Evolutionary conservation across 805 yeast species (phyloP).

Genomic region (Kuraishia capsulata): DNA sequence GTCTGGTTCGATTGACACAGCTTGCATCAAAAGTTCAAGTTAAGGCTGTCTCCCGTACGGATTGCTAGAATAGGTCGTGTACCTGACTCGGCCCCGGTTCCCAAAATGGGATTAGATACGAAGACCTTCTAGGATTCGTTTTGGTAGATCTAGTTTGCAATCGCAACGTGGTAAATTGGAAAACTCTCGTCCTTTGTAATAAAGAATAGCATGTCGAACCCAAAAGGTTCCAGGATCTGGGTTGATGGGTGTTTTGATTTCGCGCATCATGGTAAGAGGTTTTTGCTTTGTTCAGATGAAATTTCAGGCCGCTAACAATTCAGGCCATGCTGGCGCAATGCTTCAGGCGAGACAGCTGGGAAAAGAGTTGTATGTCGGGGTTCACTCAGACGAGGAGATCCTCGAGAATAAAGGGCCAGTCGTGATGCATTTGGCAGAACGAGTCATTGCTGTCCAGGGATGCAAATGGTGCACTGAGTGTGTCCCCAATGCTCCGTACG

Average conservation of each 20-base stretch:
- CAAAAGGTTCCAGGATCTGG: no score
- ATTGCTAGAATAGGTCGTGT: not conserved
- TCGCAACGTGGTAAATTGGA: no score
- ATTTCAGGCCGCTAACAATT: slow-evolving; percentile 3
- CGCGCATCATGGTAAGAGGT: slow-evolving; percentile 76
- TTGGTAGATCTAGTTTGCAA: no score
- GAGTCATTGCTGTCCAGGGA: slow-evolving; percentile 78
- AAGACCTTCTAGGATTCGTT: no score
- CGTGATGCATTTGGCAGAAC: slow-evolving; percentile 77
- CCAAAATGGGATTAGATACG: no score
- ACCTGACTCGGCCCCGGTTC: no score
- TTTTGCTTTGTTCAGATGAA: not conserved
- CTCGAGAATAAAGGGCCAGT: slow-evolving; percentile 82
- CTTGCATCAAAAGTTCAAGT: not conserved
- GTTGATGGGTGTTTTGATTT: slow-evolving; percentile 98
- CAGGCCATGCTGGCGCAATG: slow-evolving; percentile 89
- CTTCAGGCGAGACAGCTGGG: slow-evolving; percentile 86
- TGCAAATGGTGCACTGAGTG: slow-evolving; percentile 81
- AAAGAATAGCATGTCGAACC: no score
- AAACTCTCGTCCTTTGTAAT: no score
- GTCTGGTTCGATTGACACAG: not conserved
- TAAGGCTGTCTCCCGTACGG: no score
- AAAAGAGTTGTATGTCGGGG: slow-evolving; percentile 69
- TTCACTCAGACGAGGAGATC: slow-evolving; percentile 88
- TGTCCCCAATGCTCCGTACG: slow-evolving; percentile 82